These are phyloP conservation scores for Arachis monticola DNA, from an alignment of 331 rosid species.

Conservation along the genomic window DNA sequence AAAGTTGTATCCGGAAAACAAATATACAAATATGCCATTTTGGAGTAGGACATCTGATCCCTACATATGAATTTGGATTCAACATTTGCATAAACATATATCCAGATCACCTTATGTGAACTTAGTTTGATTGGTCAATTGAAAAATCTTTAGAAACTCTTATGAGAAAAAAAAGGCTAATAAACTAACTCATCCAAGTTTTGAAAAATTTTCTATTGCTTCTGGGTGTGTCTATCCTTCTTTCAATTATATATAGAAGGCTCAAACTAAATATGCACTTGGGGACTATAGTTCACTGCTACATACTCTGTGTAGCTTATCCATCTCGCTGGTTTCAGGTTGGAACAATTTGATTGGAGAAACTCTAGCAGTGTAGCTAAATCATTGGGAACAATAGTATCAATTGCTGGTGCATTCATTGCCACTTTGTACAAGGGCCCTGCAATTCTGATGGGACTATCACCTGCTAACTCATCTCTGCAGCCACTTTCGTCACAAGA, in stretches of 20 bases:
- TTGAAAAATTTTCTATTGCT: slow-evolving; percentile 12
- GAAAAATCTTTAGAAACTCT: slow-evolving; percentile 3
- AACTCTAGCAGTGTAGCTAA: slow-evolving; percentile 63
- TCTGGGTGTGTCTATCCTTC: not conserved
- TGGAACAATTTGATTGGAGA: slow-evolving; percentile 71
- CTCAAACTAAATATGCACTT: not conserved
- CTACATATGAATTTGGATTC: not conserved
- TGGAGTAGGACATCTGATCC: slow-evolving; percentile 23
- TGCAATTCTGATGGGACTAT: slow-evolving; percentile 51
- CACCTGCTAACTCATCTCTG: slow-evolving; percentile 42
- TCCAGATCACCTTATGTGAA: not conserved
- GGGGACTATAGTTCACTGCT: slow-evolving; percentile 7
- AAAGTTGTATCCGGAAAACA: not conserved
- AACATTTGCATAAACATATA: slow-evolving; percentile 11
- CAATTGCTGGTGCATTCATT: slow-evolving; percentile 72
- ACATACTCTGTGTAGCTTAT: slow-evolving; percentile 5
- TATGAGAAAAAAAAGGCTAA: not conserved
- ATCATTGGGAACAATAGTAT: slow-evolving; percentile 66
- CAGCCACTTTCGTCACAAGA: slow-evolving; percentile 49
- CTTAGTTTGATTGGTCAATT: slow-evolving; percentile 10
- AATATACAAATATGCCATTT: slow-evolving; percentile 17
- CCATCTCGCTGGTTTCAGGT: slow-evolving; percentile 54
- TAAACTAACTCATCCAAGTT: slow-evolving; percentile 5
- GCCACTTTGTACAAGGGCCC: slow-evolving; percentile 83
- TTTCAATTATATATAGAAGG: not conserved